Conservation (phyloP, 139 green algal species). For the Chlorella sp. region DNA sequence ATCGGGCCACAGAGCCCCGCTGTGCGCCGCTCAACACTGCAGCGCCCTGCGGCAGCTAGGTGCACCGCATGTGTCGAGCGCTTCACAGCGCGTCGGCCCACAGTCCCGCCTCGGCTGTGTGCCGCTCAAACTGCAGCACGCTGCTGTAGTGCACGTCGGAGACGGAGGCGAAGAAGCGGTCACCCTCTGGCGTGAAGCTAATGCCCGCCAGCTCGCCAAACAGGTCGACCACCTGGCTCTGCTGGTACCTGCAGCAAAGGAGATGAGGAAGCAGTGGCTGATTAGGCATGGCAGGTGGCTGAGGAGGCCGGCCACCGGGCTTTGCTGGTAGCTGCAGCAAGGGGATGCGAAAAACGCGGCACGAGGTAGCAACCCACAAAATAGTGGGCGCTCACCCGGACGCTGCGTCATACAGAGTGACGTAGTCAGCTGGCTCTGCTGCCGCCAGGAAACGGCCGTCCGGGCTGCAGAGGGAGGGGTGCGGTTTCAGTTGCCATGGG, state of each 20-base stretch:
- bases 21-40: too few species aligned
- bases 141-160: slow-evolving; percentile 36
- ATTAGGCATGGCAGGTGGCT: too few species aligned
- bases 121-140: slow-evolving; percentile 37
- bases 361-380: neutral
- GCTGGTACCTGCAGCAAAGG: slow-evolving; percentile 39
- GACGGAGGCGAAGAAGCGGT: slow-evolving; percentile 42
- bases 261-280: neutral
- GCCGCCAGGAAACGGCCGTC: slow-evolving; percentile 83
- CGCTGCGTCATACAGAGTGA: slow-evolving; percentile 86
- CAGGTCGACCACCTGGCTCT: slow-evolving; percentile 79
- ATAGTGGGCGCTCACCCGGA: neutral
- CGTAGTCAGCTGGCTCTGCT: slow-evolving; percentile 93
- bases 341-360: neutral
- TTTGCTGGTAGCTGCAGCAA: neutral
- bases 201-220: slow-evolving; percentile 76
- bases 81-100: neutral
- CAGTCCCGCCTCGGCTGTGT: neutral
- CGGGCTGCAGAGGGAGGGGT: slow-evolving; percentile 29
- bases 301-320: neutral
- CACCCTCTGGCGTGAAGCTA: slow-evolving; percentile 48
- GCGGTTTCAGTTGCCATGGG: too few species aligned
- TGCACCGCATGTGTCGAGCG: too few species aligned
- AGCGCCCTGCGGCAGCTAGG: too few species aligned
- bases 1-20: too few species aligned